phyloP scores from a whole-genome alignment of 148 eudicot genomes.

The Diospyros kaki region DNA sequence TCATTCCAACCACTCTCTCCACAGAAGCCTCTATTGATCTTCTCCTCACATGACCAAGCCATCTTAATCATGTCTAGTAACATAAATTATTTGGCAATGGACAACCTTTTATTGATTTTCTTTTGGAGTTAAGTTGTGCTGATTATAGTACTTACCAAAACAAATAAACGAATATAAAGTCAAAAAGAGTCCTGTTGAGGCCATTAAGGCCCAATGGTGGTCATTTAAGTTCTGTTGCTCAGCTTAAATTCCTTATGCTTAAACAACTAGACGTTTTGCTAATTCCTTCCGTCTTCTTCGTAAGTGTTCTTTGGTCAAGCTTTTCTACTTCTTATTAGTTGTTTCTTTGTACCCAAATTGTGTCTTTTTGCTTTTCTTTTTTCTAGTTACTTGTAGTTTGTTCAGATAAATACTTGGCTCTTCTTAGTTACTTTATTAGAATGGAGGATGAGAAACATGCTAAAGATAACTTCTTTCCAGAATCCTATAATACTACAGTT shows the following conservation, averaged over 20 bases:
- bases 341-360: neutral
- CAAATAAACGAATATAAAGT: too few species aligned
- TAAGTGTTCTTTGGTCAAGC: too few species aligned
- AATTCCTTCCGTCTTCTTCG: neutral
- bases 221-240: neutral
- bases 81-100: too few species aligned
- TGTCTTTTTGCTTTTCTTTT: neutral
- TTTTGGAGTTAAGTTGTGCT: too few species aligned
- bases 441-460: slow-evolving; percentile 26
- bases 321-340: neutral
- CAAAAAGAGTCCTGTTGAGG: too few species aligned
- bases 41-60: too few species aligned
- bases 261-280: neutral
- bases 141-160: too few species aligned
- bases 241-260: neutral
- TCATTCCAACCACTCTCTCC: too few species aligned
- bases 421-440: slow-evolving; percentile 7
- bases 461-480: slow-evolving; percentile 13
- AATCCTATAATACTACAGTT: slow-evolving; percentile 1
- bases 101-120: too few species aligned
- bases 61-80: too few species aligned
- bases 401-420: slow-evolving; percentile 14
- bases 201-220: neutral
- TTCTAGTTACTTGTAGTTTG: neutral
- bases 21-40: too few species aligned